These are phyloP conservation scores for Tetrapisispora iriomotensis DNA, from an alignment of 805 yeast species.

Conservation along the genomic window DNA sequence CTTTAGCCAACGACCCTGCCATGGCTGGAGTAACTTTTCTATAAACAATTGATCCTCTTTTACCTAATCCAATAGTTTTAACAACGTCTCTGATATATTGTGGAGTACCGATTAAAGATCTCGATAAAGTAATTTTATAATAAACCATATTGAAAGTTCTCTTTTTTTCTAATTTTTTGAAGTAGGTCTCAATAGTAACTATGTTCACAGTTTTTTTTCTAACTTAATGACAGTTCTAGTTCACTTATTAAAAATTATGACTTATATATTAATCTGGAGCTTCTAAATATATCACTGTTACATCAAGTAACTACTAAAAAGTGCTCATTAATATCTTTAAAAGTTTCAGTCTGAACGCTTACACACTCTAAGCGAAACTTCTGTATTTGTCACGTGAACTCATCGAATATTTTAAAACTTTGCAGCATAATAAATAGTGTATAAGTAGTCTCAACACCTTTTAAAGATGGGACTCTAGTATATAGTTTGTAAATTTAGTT, in stretches of 20 bases:
- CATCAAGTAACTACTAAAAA: too few relatives aligned
- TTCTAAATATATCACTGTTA: too few relatives aligned
- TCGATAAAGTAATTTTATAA: slow-evolving; percentile 62
- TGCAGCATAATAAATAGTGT: too few relatives aligned
- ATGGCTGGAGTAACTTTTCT: slow-evolving; percentile 64
- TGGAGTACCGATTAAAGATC: slow-evolving; percentile 84
- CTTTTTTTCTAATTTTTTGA: not conserved
- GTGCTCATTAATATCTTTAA: too few relatives aligned
- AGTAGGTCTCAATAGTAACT: too few relatives aligned
- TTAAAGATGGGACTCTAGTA: not conserved
- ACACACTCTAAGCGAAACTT: too few relatives aligned
- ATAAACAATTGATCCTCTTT: slow-evolving; percentile 64
- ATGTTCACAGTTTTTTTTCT: too few relatives aligned
- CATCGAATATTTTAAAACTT: not conserved
- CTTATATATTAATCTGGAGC: too few relatives aligned
- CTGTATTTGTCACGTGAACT: not conserved
- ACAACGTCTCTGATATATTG: slow-evolving; percentile 54
- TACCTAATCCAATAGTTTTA: slow-evolving; percentile 61
- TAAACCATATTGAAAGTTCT: slow-evolving; percentile 15
- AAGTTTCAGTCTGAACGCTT: too few relatives aligned
- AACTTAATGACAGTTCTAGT: too few relatives aligned
- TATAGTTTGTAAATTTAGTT: too few relatives aligned
- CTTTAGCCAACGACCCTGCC: slow-evolving; percentile 75
- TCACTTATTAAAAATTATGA: too few relatives aligned
- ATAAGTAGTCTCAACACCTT: not conserved